These are phyloP conservation scores for Leishmania gerbilli DNA, from an alignment of 208 protist genomes.

Conservation along the genomic window DNA sequence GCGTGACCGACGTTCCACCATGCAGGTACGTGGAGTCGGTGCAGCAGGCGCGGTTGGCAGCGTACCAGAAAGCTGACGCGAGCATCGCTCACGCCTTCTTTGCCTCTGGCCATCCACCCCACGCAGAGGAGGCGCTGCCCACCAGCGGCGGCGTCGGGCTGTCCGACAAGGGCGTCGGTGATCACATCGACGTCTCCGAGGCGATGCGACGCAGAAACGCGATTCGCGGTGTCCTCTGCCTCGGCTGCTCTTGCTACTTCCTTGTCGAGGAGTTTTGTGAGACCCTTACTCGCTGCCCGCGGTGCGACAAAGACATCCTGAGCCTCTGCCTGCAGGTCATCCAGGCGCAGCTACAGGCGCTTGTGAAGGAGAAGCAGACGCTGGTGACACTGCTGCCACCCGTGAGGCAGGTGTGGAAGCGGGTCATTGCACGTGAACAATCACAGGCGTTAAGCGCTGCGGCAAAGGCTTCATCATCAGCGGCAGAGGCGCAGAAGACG, in stretches of 20 bases:
- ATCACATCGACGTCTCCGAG: conserved; percentile 42
- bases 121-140: neutral
- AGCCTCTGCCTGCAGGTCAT: conserved; percentile 28
- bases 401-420: conserved; percentile 26
- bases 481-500: neutral
- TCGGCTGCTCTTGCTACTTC: conserved; percentile 69
- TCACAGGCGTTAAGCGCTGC: neutral
- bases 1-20: conserved; percentile 30
- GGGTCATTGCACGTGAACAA: neutral
- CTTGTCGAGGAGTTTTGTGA: conserved; percentile 54
- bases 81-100: conserved; percentile 23
- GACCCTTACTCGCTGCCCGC: conserved; percentile 56
- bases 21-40: conserved; percentile 27
- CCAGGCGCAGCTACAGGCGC: conserved; percentile 13
- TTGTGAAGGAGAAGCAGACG: conserved; percentile 21
- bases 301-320: conserved; percentile 63
- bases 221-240: conserved; percentile 61
- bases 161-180: neutral
- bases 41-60: conserved; percentile 17
- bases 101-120: neutral
- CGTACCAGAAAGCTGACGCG: conserved; percentile 9
- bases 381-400: conserved; percentile 15
- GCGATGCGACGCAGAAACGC: conserved; percentile 36
- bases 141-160: neutral
- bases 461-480: neutral